Evolutionary conservation across 129 eudicot genomes (phyloP), one percentile per base, ranked within the genome.

Genomic region (Tanacetum coccineum): DNA sequence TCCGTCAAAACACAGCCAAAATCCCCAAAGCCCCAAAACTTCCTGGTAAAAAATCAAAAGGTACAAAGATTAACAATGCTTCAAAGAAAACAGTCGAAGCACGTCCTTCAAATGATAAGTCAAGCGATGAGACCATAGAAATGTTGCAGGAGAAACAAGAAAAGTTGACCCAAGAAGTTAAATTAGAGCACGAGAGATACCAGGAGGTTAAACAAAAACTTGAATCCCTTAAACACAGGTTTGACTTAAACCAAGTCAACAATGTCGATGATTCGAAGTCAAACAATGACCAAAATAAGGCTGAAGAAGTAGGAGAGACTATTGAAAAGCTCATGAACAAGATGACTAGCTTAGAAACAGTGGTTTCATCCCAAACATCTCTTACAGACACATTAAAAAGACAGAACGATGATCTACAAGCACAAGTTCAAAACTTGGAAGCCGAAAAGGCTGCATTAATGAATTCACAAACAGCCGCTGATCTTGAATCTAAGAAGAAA

Each of bases 241-340:
- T 39, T 26, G 59, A 70, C 25, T 73, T 59, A 3, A 68, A 76
- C 1, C 60, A 81, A 71, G 25, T 28, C 40, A 68, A 71, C 30
- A 77, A 79, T 32, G 39, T 6, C 19, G 59, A 79, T 14, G 22
- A 51, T 51, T 42, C 5, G 36, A 59, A 9, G 67, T 13, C 48
- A 64, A 22, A 56, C 5, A 81, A 76, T 48, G 56, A 59, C 32
- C 21, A 62, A 61, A 66, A 72, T 81, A 74, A 72, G 20, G 30
- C 15, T 59, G 44, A 26, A 59, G 45, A 89, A 75, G 59, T 84
- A 79, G 95, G 81, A 14, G 95, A 87, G 67, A 93, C 83, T 65
- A 81, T 93, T 1, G 99, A 93, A 42, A 81, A 84, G 81, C 87
- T 93, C 32, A 93, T 84, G 46, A 82, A 66, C 69, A 86, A 82